phyloP scores from a whole-genome alignment of 1,284 basidiomycete genomes.

The Hortiboletus rubellus region DNA sequence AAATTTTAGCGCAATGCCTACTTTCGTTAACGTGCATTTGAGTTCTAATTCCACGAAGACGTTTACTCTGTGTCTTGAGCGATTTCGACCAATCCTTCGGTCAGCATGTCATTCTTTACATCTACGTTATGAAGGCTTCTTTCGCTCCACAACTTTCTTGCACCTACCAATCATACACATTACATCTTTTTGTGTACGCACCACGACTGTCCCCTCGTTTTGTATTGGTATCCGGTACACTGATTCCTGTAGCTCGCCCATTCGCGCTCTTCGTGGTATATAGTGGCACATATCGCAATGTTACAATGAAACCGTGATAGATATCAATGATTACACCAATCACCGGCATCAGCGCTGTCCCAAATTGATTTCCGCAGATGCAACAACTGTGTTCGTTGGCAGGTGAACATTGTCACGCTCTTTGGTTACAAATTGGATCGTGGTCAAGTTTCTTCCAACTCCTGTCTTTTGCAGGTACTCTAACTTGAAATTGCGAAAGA shows the following conservation, averaged over 20 bases:
- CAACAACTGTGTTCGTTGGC: background rate
- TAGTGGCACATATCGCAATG: background rate
- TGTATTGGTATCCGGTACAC: constrained; percentile 15
- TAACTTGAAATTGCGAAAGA: constrained; percentile 37
- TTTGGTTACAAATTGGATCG: constrained; percentile 21
- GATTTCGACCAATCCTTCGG: background rate
- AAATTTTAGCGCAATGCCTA: constrained; percentile 9
- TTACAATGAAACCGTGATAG: background rate
- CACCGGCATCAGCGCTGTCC: constrained; percentile 1
- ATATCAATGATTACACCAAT: background rate
- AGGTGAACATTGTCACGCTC: background rate
- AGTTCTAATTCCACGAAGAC: background rate
- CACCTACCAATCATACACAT: background rate
- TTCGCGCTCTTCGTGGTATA: background rate
- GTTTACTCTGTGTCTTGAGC: constrained; percentile 12
- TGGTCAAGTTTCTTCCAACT: constrained; percentile 11
- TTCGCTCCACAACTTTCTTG: background rate
- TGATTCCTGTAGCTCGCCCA: constrained; percentile 5
- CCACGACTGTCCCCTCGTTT: constrained; percentile 12
- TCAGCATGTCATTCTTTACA: constrained; percentile 8
- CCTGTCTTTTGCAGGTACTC: constrained; percentile 13
- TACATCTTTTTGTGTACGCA: constrained; percentile 2
- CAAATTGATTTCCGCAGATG: background rate
- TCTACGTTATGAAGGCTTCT: constrained; percentile 2
- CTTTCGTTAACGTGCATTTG: background rate